phyloP scores from a whole-genome alignment of 2,329 filamentous ascomycete genomes.

The Coniochaeta ligniaria region DNA sequence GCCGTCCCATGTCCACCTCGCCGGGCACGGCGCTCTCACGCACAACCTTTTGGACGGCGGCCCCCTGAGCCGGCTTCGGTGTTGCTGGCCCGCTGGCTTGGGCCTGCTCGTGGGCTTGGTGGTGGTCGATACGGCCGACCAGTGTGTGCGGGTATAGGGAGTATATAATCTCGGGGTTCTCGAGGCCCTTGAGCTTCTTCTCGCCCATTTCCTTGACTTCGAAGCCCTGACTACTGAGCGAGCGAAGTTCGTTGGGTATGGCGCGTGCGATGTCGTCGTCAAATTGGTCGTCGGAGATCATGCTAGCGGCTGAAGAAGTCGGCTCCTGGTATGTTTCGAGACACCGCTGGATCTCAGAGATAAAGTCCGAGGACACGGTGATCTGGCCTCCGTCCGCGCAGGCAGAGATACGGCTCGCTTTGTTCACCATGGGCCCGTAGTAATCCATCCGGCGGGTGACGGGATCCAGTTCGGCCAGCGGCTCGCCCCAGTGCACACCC shows the following conservation, averaged over 20 bases:
- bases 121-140: constrained; percentile 69
- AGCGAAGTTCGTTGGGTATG: constrained; percentile 81
- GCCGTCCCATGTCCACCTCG: constrained; percentile 9
- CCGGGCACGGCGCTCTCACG: not conserved
- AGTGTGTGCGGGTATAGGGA: constrained; percentile 90
- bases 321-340: constrained; percentile 83
- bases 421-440: constrained; percentile 98
- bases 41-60: constrained; percentile 36
- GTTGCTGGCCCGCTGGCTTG: constrained; percentile 19
- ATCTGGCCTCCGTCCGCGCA: constrained; percentile 97
- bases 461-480: constrained; percentile 90
- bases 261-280: constrained; percentile 68
- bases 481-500: constrained; percentile 93
- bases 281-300: constrained; percentile 56
- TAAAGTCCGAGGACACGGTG: constrained; percentile 93
- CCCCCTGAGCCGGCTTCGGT: constrained; percentile 25
- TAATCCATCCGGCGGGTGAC: constrained; percentile 99
- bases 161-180: constrained; percentile 94
- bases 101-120: constrained; percentile 42
- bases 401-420: constrained; percentile 85
- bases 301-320: constrained; percentile 53
- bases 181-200: constrained; percentile 89
- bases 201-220: constrained; percentile 93
- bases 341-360: constrained; percentile 88
- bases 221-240: constrained; percentile 85